Evolutionary conservation across 371 early-diverging fungal genomes (phyloP), one percentile per base, ranked within the genome.

Genomic region (Cokeromyces recurvatus): DNA sequence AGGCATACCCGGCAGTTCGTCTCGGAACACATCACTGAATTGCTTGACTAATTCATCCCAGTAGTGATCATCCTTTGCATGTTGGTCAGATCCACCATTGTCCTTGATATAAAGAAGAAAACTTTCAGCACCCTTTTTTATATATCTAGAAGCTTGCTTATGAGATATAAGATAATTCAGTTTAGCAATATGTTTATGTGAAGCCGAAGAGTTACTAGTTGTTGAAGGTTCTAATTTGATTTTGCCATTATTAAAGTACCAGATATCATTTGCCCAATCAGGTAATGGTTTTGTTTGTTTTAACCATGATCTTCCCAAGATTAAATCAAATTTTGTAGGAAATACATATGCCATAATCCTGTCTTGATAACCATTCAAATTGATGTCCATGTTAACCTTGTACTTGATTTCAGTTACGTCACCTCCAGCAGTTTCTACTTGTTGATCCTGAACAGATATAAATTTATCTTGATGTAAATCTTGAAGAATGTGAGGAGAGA

Each of bases 291-390:
- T 12, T 14, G 36, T 17, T 21, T 42, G 24, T 9, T 41, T 32
- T 16, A 53, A 19, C 53, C 53, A 53, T 7, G 47, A 8, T 0
- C 42, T 25, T 0, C 53, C 47, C 19, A 53, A 19, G 7, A 53
- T 53, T 0, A 53, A 6, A 15, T 53, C 47, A 23, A 53, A 53
- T 10, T 53, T 53, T 1, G 47, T 42, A 1, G 40, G 47, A n/a
- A 53, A 46, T 0, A 47, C 46, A 37, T 42, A 53, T 6, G 46
- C 53, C 2, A 10, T 31, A 16, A 53, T 22, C 6, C 15, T 22
- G 23, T 35, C 34, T 0, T 32, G 5, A 31, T 42, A 46, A 3
- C 38, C 46, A 37, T 43, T 37, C 0, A 53, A 14, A 29, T 24
- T 3, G 0, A 53, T 8, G 0, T 35, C 1, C 6, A 53, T 7